Evolutionary conservation across 345 rosid species (phyloP).

Genomic region (Passiflora organensis): DNA sequence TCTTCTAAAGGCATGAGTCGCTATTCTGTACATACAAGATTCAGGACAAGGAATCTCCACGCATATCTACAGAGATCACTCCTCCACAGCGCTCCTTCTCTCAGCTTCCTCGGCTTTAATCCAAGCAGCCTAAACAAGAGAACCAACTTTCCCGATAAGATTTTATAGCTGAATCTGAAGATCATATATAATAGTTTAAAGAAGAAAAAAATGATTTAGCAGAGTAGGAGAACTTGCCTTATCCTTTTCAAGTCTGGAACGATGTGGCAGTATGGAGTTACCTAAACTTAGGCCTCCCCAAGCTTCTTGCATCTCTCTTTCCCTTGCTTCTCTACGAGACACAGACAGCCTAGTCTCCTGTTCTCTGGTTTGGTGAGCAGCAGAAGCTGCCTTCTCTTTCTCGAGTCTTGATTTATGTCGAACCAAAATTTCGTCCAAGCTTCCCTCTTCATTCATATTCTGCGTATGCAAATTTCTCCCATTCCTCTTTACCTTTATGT

Average conservation of each 20-base stretch:
- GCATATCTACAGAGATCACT: too few species aligned
- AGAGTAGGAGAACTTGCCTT: slow-evolving; percentile 43
- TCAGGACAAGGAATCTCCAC: too few species aligned
- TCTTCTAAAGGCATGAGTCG: too few species aligned
- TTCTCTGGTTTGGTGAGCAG: slow-evolving; percentile 19
- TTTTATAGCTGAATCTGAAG: background rate
- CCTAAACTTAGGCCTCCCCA: slow-evolving; percentile 92
- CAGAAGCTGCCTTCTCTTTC: slow-evolving; percentile 46
- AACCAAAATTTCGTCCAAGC: slow-evolving; percentile 48
- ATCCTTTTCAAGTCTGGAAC: slow-evolving; percentile 76
- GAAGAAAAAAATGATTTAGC: background rate
- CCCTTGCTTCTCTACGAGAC: slow-evolving; percentile 62
- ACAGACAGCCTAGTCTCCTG: slow-evolving; percentile 21
- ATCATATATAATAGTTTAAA: background rate
- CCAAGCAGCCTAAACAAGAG: slow-evolving; percentile 67
- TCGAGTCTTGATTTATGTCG: slow-evolving; percentile 57
- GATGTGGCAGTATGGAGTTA: slow-evolving; percentile 57
- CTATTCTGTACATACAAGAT: too few species aligned
- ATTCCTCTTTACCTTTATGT: slow-evolving; percentile 2
- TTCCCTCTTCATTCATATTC: slow-evolving; percentile 25
- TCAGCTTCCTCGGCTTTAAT: slow-evolving; percentile 84
- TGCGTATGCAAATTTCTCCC: slow-evolving; percentile 17
- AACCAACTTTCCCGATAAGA: slow-evolving; percentile 10
- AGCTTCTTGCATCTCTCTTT: slow-evolving; percentile 74
- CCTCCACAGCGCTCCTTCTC: slow-evolving; percentile 33